Conservation (phyloP, 2,329 filamentous ascomycete species). For the Xylariaceae sp. region DNA sequence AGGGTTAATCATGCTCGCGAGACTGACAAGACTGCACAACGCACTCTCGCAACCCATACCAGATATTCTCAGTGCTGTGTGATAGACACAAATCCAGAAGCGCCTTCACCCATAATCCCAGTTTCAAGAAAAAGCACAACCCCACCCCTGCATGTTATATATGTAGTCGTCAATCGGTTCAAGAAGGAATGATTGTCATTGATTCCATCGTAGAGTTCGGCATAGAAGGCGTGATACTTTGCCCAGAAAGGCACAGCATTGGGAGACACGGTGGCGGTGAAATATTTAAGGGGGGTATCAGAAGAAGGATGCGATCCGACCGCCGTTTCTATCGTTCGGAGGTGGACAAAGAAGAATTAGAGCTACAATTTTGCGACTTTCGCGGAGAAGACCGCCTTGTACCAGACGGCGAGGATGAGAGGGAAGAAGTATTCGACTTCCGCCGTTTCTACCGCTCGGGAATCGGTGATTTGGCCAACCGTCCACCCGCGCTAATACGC, state of each 20-base stretch:
- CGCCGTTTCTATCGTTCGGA: slow-evolving; percentile 36
- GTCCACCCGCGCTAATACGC: slow-evolving; percentile 71
- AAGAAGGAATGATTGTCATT: slow-evolving; percentile 3
- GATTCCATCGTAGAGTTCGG: slow-evolving; percentile 22
- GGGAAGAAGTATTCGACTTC: slow-evolving; percentile 29
- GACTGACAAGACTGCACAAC: neutral
- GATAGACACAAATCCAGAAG: slow-evolving; percentile 15
- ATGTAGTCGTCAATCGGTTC: slow-evolving; percentile 13
- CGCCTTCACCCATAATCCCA: slow-evolving; percentile 14
- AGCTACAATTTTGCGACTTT: slow-evolving; percentile 25
- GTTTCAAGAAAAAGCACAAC: slow-evolving; percentile 11
- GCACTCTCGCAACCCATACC: slow-evolving; percentile 15
- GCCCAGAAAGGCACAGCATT: slow-evolving; percentile 23
- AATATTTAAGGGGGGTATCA: slow-evolving; percentile 30
- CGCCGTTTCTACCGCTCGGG: slow-evolving; percentile 45
- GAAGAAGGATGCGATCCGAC: slow-evolving; percentile 31
- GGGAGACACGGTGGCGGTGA: slow-evolving; percentile 26
- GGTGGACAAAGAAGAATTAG: slow-evolving; percentile 28
- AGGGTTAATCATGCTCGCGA: slow-evolving; percentile 2
- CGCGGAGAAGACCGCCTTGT: slow-evolving; percentile 23
- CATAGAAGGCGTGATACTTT: slow-evolving; percentile 15
- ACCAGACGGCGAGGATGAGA: slow-evolving; percentile 21
- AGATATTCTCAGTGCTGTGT: slow-evolving; percentile 12
- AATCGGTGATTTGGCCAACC: slow-evolving; percentile 62
- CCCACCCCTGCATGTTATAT: slow-evolving; percentile 10